Evolutionary conservation across 371 early-diverging fungal genomes (phyloP).

Genomic region (Fennellomyces sp.): DNA sequence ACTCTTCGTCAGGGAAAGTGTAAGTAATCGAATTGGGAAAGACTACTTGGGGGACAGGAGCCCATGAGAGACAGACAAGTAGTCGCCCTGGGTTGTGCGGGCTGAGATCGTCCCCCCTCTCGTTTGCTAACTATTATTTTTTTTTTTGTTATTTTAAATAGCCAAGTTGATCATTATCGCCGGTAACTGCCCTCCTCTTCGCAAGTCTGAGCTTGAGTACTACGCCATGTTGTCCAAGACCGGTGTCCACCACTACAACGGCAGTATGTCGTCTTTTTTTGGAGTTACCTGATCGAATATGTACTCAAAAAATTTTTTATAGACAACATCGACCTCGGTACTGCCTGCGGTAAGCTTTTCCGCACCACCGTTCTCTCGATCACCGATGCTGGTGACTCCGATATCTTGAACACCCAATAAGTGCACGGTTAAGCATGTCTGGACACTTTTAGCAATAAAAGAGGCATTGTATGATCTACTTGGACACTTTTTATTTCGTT

Average conservation of each 20-base stretch:
- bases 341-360: slow-evolving; percentile 99
- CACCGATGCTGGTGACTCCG: slow-evolving; percentile 97
- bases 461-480: neutral
- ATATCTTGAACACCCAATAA: slow-evolving; percentile 56
- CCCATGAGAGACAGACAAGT: slow-evolving; percentile 19
- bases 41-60: slow-evolving; percentile 39
- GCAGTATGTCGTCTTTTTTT: slow-evolving; percentile 57
- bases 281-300: neutral
- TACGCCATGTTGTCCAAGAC: slow-evolving; percentile 99
- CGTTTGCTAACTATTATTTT: slow-evolving; percentile 8
- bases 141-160: slow-evolving; percentile 32
- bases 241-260: slow-evolving; percentile 98
- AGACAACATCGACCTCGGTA: slow-evolving; percentile 98
- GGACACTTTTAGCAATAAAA: slow-evolving; percentile 8
- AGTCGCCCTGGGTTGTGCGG: slow-evolving; percentile 13
- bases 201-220: slow-evolving; percentile 99
- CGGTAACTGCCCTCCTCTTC: slow-evolving; percentile 98
- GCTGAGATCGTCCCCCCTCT: slow-evolving; percentile 48
- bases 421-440: neutral
- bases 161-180: slow-evolving; percentile 98
- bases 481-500: neutral
- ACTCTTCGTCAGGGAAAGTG: slow-evolving; percentile 95
- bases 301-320: slow-evolving; percentile 1
- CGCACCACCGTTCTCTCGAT: slow-evolving; percentile 90
- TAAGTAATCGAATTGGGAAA: slow-evolving; percentile 42